Conservation (phyloP, 2,329 filamentous ascomycete genomes). For the Trichoderma oligosporum region DNA sequence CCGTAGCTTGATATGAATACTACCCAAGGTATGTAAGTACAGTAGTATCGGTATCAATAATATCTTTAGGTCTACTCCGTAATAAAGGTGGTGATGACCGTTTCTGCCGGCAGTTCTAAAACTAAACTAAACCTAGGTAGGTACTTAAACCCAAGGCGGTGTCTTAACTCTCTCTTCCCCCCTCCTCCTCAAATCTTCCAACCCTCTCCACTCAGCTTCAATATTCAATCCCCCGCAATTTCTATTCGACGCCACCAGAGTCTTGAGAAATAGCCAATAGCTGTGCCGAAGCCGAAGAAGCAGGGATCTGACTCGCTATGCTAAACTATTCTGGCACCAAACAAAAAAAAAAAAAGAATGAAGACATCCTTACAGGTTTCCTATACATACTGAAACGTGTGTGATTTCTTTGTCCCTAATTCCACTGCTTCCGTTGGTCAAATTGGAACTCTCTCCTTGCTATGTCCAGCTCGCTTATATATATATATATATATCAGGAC, state of each 20-base stretch:
- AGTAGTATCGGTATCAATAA: no score
- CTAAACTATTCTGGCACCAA: not conserved
- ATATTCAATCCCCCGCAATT: slow-evolving; percentile 10
- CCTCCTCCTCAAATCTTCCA: no score
- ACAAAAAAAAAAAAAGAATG: not conserved
- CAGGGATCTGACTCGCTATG: not conserved
- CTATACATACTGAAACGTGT: not conserved
- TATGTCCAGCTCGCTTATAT: no score
- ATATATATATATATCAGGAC: not conserved
- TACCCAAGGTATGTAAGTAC: no score
- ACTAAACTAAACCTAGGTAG: not conserved
- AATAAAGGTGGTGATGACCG: not conserved
- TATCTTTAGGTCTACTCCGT: not conserved
- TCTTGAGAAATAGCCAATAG: slow-evolving; percentile 1
- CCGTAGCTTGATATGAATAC: no score
- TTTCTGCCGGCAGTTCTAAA: slow-evolving; percentile 3
- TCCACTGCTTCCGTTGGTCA: not conserved
- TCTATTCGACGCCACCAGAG: slow-evolving; percentile 6
- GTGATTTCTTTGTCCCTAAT: not conserved
- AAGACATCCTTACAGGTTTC: no score
- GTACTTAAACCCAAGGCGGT: no score
- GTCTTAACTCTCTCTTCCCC: not conserved
- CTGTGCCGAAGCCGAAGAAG: not conserved
- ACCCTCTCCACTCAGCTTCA: slow-evolving; percentile 2
- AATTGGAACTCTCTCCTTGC: not conserved